Conservation (phyloP, 2,329 filamentous ascomycete genomes). For the Rhynchosporium graminicola region DNA sequence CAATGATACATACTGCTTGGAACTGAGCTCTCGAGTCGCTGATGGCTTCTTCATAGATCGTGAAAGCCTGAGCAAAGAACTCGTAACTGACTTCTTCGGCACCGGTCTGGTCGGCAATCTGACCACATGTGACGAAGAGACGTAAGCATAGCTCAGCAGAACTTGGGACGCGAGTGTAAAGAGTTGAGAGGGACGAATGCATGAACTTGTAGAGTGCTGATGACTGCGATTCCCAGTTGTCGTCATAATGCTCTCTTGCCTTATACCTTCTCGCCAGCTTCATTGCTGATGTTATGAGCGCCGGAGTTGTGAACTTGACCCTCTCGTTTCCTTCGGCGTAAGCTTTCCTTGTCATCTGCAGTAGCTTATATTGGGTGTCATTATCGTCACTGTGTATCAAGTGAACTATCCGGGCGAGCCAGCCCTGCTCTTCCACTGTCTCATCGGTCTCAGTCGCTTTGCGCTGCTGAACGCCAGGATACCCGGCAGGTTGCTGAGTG, state of each 20-base stretch:
- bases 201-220: constrained; percentile 94
- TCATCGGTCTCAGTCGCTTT: constrained; percentile 88
- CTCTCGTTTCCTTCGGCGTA: constrained; percentile 92
- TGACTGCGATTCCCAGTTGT: constrained; percentile 71
- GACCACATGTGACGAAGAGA: constrained; percentile 87
- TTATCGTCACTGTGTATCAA: constrained; percentile 82
- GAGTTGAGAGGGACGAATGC: constrained; percentile 80
- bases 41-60: constrained; percentile 94
- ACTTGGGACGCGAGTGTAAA: constrained; percentile 82
- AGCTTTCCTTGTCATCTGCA: constrained; percentile 84
- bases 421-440: constrained; percentile 96
- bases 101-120: constrained; percentile 85
- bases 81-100: constrained; percentile 98
- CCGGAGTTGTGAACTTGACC: constrained; percentile 92
- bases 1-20: constrained; percentile 94
- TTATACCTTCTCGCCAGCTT: constrained; percentile 90
- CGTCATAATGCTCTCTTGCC: constrained; percentile 80
- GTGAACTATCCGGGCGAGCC: constrained; percentile 91
- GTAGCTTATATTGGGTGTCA: constrained; percentile 89
- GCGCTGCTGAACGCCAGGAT: constrained; percentile 77
- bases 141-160: constrained; percentile 87
- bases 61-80: constrained; percentile 97
- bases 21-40: constrained; percentile 96
- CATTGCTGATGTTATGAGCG: constrained; percentile 84
- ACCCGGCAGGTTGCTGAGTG: constrained; percentile 78